Evolutionary conservation across 2,329 filamentous ascomycete genomes (phyloP).

Genomic region (Zasmidium citrigriseum): DNA sequence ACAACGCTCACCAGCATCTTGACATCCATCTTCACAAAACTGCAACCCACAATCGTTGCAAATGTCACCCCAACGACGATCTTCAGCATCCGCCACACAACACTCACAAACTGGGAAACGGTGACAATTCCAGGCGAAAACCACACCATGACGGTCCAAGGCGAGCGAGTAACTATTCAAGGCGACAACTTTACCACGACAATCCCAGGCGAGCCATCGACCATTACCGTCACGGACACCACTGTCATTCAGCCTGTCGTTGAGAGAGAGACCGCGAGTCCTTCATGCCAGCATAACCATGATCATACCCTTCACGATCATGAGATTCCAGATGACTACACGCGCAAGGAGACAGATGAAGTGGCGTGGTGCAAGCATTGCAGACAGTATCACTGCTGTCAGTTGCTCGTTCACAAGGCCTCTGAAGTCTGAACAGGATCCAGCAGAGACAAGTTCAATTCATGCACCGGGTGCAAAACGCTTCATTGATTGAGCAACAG

Average conservation of each 20-base stretch:
- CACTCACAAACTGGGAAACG: neutral
- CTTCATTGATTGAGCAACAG: too few species aligned
- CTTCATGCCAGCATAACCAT: neutral
- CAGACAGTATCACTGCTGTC: constrained; percentile 12
- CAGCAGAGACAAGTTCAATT: too few species aligned
- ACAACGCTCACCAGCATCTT: neutral
- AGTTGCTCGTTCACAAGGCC: too few species aligned
- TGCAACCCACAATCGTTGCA: neutral
- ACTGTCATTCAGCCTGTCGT: neutral
- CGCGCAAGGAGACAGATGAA: neutral
- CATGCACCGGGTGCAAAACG: too few species aligned
- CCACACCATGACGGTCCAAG: neutral
- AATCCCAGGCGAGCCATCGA: neutral
- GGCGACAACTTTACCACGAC: neutral
- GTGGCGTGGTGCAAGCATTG: constrained; percentile 7
- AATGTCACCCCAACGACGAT: constrained; percentile 8
- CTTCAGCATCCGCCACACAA: neutral
- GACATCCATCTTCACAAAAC: neutral
- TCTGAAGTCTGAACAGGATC: too few species aligned
- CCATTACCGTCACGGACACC: constrained; percentile 1
- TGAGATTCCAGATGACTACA: too few species aligned
- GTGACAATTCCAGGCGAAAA: neutral
- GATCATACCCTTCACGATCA: too few species aligned
- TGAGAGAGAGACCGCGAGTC: neutral
- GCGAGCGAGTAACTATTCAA: neutral